phyloP scores from a whole-genome alignment of 1,284 basidiomycete genomes.

The Leccinum solheimii region DNA sequence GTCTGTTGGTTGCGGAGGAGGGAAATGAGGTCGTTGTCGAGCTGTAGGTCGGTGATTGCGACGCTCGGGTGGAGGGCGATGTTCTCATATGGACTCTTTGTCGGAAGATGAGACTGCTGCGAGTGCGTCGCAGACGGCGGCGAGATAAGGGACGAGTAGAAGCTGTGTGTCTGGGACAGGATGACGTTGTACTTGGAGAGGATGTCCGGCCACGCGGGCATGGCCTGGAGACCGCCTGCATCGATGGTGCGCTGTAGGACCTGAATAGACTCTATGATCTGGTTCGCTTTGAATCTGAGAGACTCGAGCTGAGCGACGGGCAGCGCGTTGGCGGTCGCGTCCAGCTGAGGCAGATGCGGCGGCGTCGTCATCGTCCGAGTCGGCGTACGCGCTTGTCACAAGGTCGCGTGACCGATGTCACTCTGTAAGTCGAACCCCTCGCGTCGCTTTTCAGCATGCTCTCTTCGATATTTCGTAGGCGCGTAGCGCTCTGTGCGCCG shows the following conservation, averaged over 20 bases:
- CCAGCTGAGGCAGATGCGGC: conserved; percentile 14
- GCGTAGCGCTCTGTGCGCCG: neutral
- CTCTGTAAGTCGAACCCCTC: conserved; percentile 1
- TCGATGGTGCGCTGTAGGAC: conserved; percentile 64
- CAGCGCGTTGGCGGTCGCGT: conserved; percentile 31
- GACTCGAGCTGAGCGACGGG: conserved; percentile 66
- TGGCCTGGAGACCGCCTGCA: conserved; percentile 48
- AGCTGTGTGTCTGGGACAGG: conserved; percentile 74
- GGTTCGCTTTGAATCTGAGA: conserved; percentile 67
- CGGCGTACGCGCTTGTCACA: conserved; percentile 12
- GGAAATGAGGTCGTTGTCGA: conserved; percentile 70
- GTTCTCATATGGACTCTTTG: conserved; percentile 53
- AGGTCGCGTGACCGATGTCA: conserved; percentile 20
- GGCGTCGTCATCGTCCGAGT: neutral
- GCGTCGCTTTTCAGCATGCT: conserved; percentile 11
- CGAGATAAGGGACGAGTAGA: conserved; percentile 58
- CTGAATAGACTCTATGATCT: conserved; percentile 74
- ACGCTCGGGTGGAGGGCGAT: conserved; percentile 65
- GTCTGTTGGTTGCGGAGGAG: conserved; percentile 76
- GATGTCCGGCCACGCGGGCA: conserved; percentile 80
- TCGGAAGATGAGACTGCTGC: conserved; percentile 17
- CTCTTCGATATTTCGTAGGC: conserved; percentile 3
- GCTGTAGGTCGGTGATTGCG: conserved; percentile 58
- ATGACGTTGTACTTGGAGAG: conserved; percentile 80
- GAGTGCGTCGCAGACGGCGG: conserved; percentile 34